These are phyloP conservation scores for Cyberlindnera subsufficiens DNA, from an alignment of 805 yeast genomes.

Conservation along the genomic window DNA sequence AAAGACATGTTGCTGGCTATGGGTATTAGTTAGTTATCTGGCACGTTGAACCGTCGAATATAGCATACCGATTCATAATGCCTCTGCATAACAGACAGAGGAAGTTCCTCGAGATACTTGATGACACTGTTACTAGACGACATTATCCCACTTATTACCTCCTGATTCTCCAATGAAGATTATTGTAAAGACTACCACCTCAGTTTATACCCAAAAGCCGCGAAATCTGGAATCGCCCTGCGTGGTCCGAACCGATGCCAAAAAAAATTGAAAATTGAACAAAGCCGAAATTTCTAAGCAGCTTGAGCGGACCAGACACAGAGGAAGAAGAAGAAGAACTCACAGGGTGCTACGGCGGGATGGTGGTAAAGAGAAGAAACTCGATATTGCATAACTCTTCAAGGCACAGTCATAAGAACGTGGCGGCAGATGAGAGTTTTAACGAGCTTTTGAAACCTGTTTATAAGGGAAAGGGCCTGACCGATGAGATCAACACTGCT, in stretches of 20 bases:
- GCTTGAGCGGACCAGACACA: background rate
- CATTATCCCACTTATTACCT: constrained; percentile 5
- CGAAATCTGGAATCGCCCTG: background rate
- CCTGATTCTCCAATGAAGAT: no score
- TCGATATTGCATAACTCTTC: constrained; percentile 7
- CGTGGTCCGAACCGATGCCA: background rate
- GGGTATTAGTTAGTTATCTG: constrained; percentile 10
- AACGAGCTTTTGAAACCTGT: constrained; percentile 72
- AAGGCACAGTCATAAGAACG: constrained; percentile 13
- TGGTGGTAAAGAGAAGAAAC: constrained; percentile 22
- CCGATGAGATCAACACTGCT: constrained; percentile 86
- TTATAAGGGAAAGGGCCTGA: constrained; percentile 78
- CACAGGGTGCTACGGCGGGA: constrained; percentile 1
- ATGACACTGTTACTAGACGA: constrained; percentile 61
- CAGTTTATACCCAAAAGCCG: background rate
- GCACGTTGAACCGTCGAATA: background rate
- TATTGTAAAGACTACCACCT: no score
- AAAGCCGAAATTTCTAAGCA: no score
- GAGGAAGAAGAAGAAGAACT: background rate
- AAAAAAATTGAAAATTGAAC: no score
- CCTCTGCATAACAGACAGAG: constrained; percentile 77
- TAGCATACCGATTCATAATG: constrained; percentile 54
- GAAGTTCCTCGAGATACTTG: constrained; percentile 85
- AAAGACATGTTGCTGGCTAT: constrained; percentile 85
- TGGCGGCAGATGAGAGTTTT: constrained; percentile 52